Evolutionary conservation across 2,329 filamentous ascomycete genomes (phyloP).

Genomic region (Alternaria brassicicola): DNA sequence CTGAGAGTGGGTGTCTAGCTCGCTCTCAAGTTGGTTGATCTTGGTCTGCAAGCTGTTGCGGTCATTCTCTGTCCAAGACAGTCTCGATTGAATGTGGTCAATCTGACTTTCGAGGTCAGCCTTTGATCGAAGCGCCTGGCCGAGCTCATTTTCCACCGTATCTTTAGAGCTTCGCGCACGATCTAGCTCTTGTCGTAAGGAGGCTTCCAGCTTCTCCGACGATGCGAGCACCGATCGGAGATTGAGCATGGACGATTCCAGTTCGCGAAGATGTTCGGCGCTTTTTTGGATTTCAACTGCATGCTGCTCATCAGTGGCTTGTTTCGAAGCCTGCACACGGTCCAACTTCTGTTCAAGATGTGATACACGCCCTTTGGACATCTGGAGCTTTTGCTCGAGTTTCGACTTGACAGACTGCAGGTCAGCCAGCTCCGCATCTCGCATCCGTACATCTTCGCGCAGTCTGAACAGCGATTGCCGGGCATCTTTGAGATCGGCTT

Average conservation of each 20-base stretch:
- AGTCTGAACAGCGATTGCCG: conserved; percentile 28
- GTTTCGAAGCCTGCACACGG: conserved; percentile 20
- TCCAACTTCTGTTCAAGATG: conserved; percentile 29
- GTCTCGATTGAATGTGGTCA: conserved; percentile 7
- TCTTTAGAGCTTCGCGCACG: conserved; percentile 18
- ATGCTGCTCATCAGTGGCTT: conserved; percentile 18
- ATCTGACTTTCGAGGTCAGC: conserved; percentile 16
- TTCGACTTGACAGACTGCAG: conserved; percentile 29
- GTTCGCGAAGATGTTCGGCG: conserved; percentile 29
- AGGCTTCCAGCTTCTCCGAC: conserved; percentile 22
- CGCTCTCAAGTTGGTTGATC: conserved; percentile 15
- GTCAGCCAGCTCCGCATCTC: conserved; percentile 29
- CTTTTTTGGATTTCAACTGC: conserved; percentile 20
- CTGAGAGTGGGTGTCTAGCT: conserved; percentile 5
- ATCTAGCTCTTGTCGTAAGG: conserved; percentile 23
- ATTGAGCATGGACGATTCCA: conserved; percentile 27
- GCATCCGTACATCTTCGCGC: conserved; percentile 27
- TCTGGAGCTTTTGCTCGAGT: conserved; percentile 27
- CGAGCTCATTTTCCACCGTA: conserved; percentile 18
- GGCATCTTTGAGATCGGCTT: conserved; percentile 26
- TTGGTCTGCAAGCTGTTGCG: conserved; percentile 9
- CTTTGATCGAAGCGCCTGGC: conserved; percentile 12
- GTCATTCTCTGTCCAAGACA: conserved; percentile 11
- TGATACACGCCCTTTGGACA: conserved; percentile 26
- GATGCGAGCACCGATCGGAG: conserved; percentile 23